Evolutionary conservation across 2,329 filamentous ascomycete genomes (phyloP).

Genomic region (Curvularia spicifera): DNA sequence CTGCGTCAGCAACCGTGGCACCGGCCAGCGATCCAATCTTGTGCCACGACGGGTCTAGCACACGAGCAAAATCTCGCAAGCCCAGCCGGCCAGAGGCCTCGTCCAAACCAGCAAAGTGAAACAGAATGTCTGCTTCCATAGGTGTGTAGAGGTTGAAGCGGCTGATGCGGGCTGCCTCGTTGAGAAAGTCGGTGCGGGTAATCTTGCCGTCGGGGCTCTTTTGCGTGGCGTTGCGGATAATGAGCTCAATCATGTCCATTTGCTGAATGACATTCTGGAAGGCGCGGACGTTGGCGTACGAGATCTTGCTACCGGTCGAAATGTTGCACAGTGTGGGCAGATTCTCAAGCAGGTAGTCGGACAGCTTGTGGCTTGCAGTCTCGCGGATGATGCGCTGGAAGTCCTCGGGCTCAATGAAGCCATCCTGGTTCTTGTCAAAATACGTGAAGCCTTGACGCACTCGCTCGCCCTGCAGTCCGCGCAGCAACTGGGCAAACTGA

Average conservation of each 20-base stretch:
- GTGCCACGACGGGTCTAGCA: constrained; percentile 92
- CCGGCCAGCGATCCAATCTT: constrained; percentile 64
- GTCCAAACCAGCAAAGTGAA: constrained; percentile 95
- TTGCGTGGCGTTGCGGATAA: constrained; percentile 83
- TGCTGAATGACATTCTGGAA: constrained; percentile 98
- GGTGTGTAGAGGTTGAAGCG: constrained; percentile 96
- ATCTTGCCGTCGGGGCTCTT: constrained; percentile 92
- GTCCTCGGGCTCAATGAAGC: constrained; percentile 92
- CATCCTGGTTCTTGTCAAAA: constrained; percentile 89
- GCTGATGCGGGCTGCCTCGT: constrained; percentile 88
- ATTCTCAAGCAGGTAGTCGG: constrained; percentile 91
- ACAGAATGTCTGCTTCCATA: constrained; percentile 98
- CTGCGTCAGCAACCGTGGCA: constrained; percentile 53
- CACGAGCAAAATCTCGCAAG: constrained; percentile 87
- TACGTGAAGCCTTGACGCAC: constrained; percentile 93
- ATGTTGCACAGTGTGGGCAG: constrained; percentile 95
- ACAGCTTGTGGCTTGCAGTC: constrained; percentile 93
- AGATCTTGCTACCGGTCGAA: constrained; percentile 87
- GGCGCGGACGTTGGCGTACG: constrained; percentile 94
- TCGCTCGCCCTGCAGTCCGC: constrained; percentile 92
- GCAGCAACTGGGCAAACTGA: constrained; percentile 97
- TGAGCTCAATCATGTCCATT: constrained; percentile 96
- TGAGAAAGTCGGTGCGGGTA: constrained; percentile 89
- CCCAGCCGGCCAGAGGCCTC: constrained; percentile 85
- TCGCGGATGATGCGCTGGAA: constrained; percentile 97